Conservation (phyloP, 2,329 filamentous ascomycete species). For the Colletotrichum somersetense region DNA sequence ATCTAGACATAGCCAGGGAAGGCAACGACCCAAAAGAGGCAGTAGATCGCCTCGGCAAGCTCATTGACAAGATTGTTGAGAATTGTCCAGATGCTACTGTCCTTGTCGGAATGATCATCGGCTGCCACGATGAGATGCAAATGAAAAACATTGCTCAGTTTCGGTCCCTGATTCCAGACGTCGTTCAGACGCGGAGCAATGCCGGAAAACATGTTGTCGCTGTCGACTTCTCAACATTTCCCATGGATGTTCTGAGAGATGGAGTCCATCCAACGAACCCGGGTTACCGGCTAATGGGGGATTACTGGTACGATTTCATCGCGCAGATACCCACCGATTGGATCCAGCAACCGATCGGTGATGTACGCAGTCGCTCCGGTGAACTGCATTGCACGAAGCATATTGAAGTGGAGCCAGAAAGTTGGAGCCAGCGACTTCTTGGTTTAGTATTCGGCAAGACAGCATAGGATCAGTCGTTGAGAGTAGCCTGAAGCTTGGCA, state of each 20-base stretch:
- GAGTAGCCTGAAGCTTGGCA: background rate
- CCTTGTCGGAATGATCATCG: slow-evolving; percentile 52
- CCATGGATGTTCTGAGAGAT: slow-evolving; percentile 43
- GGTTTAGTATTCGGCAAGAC: background rate
- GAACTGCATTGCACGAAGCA: background rate
- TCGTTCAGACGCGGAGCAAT: slow-evolving; percentile 47
- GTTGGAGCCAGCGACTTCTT: background rate
- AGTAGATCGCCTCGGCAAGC: slow-evolving; percentile 47
- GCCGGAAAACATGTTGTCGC: slow-evolving; percentile 49
- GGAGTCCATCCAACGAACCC: slow-evolving; percentile 51
- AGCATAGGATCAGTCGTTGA: background rate
- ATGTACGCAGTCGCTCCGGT: slow-evolving; percentile 18
- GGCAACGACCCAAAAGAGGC: slow-evolving; percentile 49
- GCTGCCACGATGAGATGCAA: slow-evolving; percentile 47
- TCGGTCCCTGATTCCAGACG: slow-evolving; percentile 47
- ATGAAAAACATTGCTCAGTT: slow-evolving; percentile 46
- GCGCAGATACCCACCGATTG: slow-evolving; percentile 52
- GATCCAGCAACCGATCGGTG: slow-evolving; percentile 49
- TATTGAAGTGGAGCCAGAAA: background rate
- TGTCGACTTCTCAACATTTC: slow-evolving; percentile 50
- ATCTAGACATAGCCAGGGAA: slow-evolving; percentile 46
- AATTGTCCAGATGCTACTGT: slow-evolving; percentile 51
- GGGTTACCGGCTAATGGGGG: slow-evolving; percentile 51
- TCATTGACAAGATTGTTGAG: slow-evolving; percentile 50
- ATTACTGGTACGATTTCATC: slow-evolving; percentile 55